A percentile compares a stretch with the other conserved stretches of the same genome.
These are phyloP conservation scores for Zalaria sp. DNA, from an alignment of 2,329 filamentous ascomycete genomes.

Conservation along the genomic window DNA sequence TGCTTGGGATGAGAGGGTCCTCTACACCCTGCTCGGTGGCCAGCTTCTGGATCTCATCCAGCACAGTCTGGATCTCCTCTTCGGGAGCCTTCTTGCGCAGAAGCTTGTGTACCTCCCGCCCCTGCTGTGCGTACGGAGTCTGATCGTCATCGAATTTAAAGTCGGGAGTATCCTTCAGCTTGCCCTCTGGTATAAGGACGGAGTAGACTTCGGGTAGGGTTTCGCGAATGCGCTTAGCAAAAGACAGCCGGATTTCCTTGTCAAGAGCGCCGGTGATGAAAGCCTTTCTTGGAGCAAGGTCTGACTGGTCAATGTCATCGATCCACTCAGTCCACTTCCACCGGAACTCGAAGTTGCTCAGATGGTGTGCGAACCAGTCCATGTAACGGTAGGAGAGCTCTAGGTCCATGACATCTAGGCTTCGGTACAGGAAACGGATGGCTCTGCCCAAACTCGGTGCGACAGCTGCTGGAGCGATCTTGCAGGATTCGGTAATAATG, in stretches of 20 bases:
- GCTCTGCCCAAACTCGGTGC: constrained; percentile 86
- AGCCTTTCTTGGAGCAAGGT: constrained; percentile 76
- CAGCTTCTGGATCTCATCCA: constrained; percentile 68
- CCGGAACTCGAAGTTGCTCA: constrained; percentile 97
- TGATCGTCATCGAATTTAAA: constrained; percentile 75
- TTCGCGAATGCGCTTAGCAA: constrained; percentile 89
- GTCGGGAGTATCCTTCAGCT: constrained; percentile 89
- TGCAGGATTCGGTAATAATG: constrained; percentile 87
- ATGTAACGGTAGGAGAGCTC: constrained; percentile 79
- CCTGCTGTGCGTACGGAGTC: constrained; percentile 70
- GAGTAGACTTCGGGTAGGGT: constrained; percentile 79
- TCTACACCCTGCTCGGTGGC: constrained; percentile 52
- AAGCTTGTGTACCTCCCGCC: constrained; percentile 64
- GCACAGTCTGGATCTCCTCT: constrained; percentile 69
- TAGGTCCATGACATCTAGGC: constrained; percentile 68
- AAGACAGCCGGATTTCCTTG: constrained; percentile 93
- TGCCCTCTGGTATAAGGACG: constrained; percentile 64
- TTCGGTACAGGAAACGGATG: constrained; percentile 81
- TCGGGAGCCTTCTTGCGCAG: constrained; percentile 75
- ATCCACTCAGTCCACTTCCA: constrained; percentile 99
- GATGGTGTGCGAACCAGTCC: constrained; percentile 95
- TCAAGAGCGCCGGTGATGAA: constrained; percentile 86
- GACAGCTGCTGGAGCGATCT: constrained; percentile 89
- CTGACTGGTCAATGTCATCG: constrained; percentile 64
- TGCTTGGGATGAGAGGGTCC: constrained; percentile 73